Percentiles rank a stretch among this genome's conserved stretches.
Conservation (phyloP, 2,329 filamentous ascomycete genomes). For the Periconia sp. region DNA sequence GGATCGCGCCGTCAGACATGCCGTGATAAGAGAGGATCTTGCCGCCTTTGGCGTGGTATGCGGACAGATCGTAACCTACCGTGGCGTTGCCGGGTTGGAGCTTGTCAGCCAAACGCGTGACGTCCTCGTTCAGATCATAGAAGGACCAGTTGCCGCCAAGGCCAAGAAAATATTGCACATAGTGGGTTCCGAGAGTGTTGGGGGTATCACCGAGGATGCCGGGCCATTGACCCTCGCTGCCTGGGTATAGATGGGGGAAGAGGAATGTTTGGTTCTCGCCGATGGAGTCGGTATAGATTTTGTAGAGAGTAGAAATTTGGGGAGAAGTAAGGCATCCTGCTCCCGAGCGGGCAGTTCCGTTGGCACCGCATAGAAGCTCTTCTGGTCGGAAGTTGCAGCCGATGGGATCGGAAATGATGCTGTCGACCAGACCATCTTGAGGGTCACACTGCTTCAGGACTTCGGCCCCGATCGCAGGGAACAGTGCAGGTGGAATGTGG, state of each 20-base stretch:
- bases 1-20: conserved; percentile 51
- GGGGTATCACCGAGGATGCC: conserved; percentile 41
- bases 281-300: conserved; percentile 47
- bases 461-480: conserved; percentile 47
- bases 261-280: conserved; percentile 46
- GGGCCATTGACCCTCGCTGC: conserved; percentile 42
- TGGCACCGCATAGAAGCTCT: conserved; percentile 39
- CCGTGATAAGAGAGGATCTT: conserved; percentile 49
- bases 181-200: conserved; percentile 42
- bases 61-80: conserved; percentile 52
- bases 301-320: conserved; percentile 47
- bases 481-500: conserved; percentile 49
- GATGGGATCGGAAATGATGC: conserved; percentile 49
- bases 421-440: conserved; percentile 53
- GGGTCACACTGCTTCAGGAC: conserved; percentile 55
- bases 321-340: conserved; percentile 47
- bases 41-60: conserved; percentile 47
- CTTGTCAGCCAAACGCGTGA: conserved; percentile 42
- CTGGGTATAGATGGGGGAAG: conserved; percentile 44
- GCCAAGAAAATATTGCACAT: conserved; percentile 47
- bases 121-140: conserved; percentile 42
- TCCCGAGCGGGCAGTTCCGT: conserved; percentile 33
- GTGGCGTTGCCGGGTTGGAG: conserved; percentile 53
- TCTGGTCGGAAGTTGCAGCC: conserved; percentile 48
- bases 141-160: conserved; percentile 43